These are phyloP conservation scores for Alternaria arbusti DNA, from an alignment of 2,329 filamentous ascomycete genomes.

Conservation along the genomic window DNA sequence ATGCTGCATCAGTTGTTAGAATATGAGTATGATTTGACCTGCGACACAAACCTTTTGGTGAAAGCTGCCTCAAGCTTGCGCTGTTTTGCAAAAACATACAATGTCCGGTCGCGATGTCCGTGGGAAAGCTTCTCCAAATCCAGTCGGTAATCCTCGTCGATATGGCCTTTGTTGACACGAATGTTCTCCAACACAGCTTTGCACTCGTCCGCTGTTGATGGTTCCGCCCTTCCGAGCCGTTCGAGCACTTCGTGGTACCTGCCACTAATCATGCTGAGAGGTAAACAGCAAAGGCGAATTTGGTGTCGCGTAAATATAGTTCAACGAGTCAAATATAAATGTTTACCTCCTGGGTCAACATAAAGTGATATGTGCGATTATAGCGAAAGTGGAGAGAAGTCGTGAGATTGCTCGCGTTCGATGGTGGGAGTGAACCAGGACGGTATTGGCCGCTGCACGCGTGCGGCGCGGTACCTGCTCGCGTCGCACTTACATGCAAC, in stretches of 20 bases:
- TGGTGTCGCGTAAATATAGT: too few species aligned
- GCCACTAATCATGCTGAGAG: neutral
- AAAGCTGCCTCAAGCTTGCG: constrained; percentile 22
- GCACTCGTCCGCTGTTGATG: constrained; percentile 16
- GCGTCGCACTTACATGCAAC: neutral
- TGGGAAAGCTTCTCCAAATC: constrained; percentile 11
- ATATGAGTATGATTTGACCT: neutral
- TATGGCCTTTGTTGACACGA: constrained; percentile 20
- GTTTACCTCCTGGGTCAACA: neutral
- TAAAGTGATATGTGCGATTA: neutral
- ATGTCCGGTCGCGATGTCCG: constrained; percentile 6
- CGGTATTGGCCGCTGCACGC: neutral
- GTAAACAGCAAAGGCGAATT: too few species aligned
- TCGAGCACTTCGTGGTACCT: constrained; percentile 4
- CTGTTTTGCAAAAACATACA: constrained; percentile 10
- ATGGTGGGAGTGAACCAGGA: neutral
- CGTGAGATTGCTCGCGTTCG: neutral
- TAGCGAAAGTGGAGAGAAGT: neutral
- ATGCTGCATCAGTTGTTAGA: constrained; percentile 12
- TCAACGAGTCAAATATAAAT: too few species aligned
- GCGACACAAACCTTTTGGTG: constrained; percentile 18
- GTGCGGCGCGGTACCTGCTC: neutral
- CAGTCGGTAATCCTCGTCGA: constrained; percentile 15
- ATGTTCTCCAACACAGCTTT: constrained; percentile 21
- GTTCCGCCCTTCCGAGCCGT: constrained; percentile 20